A percentile compares a stretch with the other conserved stretches of the same genome.
phyloP scores from a whole-genome alignment of 1,284 basidiomycete species.

The Ustilago sp. region DNA sequence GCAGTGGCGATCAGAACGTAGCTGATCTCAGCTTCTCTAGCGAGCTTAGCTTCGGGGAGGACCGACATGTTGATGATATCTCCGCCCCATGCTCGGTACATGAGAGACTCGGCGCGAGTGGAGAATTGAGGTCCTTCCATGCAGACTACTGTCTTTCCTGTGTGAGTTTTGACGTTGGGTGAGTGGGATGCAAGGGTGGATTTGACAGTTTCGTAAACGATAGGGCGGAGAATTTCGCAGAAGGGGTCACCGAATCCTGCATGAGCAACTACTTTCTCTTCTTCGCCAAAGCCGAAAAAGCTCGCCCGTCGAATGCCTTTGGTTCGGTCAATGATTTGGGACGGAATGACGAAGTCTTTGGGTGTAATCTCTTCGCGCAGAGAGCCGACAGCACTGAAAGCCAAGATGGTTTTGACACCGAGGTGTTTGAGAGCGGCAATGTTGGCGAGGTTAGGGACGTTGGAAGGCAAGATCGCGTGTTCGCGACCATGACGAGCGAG shows the following conservation, averaged over 20 bases:
- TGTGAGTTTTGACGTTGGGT: slow-evolving; percentile 72
- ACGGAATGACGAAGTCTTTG: slow-evolving; percentile 86
- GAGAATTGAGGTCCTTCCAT: slow-evolving; percentile 97
- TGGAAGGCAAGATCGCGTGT: slow-evolving; percentile 73
- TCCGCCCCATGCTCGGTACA: slow-evolving; percentile 91
- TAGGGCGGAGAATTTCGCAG: slow-evolving; percentile 49
- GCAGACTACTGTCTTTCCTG: slow-evolving; percentile 86
- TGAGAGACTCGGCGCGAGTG: slow-evolving; percentile 91
- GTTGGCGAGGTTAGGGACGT: slow-evolving; percentile 83
- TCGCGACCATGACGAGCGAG: slow-evolving; percentile 86
- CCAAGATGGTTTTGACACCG: slow-evolving; percentile 87
- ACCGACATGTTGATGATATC: slow-evolving; percentile 80
- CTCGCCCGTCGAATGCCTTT: slow-evolving; percentile 87
- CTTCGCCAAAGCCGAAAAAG: slow-evolving; percentile 83
- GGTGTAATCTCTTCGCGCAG: slow-evolving; percentile 86
- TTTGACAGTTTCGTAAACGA: slow-evolving; percentile 53
- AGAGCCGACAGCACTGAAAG: slow-evolving; percentile 96
- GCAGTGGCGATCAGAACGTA: slow-evolving; percentile 67
- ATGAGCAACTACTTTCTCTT: slow-evolving; percentile 82
- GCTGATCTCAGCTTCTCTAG: slow-evolving; percentile 88
- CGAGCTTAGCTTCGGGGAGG: slow-evolving; percentile 93
- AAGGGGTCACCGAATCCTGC: slow-evolving; percentile 86
- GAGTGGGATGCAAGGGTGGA: slow-evolving; percentile 37
- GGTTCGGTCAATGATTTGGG: slow-evolving; percentile 95
- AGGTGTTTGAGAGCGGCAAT: slow-evolving; percentile 93